These are phyloP conservation scores for Boletus vinaceobasis DNA, from an alignment of 768 basidiomycete genomes.

Conservation along the genomic window DNA sequence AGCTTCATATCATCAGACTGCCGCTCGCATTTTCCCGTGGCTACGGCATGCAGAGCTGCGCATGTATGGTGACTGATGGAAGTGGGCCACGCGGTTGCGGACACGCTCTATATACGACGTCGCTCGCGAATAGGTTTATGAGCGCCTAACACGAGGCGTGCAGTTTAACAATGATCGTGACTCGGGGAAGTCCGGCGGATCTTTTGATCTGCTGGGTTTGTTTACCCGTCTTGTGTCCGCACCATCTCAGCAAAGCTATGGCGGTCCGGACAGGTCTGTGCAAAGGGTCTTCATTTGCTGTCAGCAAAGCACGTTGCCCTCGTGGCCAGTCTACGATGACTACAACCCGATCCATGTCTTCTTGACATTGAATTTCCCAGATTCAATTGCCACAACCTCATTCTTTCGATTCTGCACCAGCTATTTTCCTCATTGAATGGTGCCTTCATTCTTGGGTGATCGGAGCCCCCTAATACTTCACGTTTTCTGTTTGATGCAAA, in stretches of 20 bases:
- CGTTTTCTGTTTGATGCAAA: constrained; percentile 4
- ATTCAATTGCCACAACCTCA: constrained; percentile 4
- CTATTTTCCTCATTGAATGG: constrained; percentile 4
- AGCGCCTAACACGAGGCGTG: constrained; percentile 21
- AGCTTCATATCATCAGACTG: constrained; percentile 16
- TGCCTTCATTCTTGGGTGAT: constrained; percentile 11
- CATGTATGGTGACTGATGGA: constrained; percentile 30
- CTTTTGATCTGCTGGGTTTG: constrained; percentile 16
- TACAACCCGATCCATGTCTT: constrained; percentile 9
- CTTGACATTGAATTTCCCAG: constrained; percentile 6
- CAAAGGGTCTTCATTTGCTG: constrained; percentile 14
- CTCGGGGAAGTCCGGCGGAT: constrained; percentile 22
- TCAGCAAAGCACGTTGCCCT: constrained; percentile 17
- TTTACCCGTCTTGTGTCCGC: constrained; percentile 21
- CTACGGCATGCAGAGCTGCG: constrained; percentile 26
- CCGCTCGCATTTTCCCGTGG: constrained; percentile 23
- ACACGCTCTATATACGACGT: constrained; percentile 20
- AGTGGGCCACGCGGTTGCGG: constrained; percentile 21
- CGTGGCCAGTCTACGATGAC: constrained; percentile 13
- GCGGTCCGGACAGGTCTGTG: constrained; percentile 8
- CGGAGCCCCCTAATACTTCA: constrained; percentile 2
- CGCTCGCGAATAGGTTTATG: constrained; percentile 12
- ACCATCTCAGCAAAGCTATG: constrained; percentile 11
- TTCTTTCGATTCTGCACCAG: constrained; percentile 7
- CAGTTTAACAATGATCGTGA: constrained; percentile 14